A percentile compares a stretch with the other conserved stretches of the same genome.
Evolutionary conservation across 768 basidiomycete species (phyloP).

Genomic region (Rhodosporidiobolus odoratus): DNA sequence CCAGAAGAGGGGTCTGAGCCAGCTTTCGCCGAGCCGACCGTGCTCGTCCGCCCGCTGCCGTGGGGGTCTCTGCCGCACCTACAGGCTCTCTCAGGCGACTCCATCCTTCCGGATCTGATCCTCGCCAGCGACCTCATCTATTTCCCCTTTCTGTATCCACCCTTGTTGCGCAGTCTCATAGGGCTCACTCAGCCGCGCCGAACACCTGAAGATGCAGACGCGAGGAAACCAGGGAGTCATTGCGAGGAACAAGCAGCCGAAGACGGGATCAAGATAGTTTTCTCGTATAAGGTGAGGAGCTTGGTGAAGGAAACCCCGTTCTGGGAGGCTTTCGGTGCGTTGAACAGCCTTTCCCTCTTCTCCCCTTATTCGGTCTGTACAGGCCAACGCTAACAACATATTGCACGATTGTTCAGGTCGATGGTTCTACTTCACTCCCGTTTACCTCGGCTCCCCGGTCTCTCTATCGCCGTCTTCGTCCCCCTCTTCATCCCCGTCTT

Average conservation of each 20-base stretch:
- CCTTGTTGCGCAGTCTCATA: constrained; percentile 67
- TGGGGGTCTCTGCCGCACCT: constrained; percentile 63
- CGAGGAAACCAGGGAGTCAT: constrained; percentile 43
- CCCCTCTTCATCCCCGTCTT: neutral
- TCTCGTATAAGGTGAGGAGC: constrained; percentile 61
- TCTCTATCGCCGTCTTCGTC: neutral
- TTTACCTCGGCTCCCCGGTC: constrained; percentile 29
- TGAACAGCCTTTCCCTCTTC: constrained; percentile 60
- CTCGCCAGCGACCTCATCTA: constrained; percentile 59
- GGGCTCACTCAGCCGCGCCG: constrained; percentile 58
- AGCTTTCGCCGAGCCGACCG: constrained; percentile 19
- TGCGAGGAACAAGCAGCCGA: constrained; percentile 16
- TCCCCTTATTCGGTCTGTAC: constrained; percentile 46
- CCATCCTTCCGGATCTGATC: constrained; percentile 36
- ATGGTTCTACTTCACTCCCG: constrained; percentile 45
- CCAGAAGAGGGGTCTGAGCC: neutral
- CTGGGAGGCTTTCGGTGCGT: constrained; percentile 73
- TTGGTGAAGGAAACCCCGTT: constrained; percentile 66
- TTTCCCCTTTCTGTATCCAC: constrained; percentile 73
- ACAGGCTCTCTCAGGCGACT: constrained; percentile 46
- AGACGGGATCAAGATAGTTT: constrained; percentile 18
- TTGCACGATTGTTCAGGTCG: constrained; percentile 52
- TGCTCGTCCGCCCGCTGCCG: constrained; percentile 58
- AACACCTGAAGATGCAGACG: too few species aligned
- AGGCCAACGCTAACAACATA: neutral